Evolutionary conservation across 129 eudicot genomes (phyloP).

Genomic region (Sambucus nigra): DNA sequence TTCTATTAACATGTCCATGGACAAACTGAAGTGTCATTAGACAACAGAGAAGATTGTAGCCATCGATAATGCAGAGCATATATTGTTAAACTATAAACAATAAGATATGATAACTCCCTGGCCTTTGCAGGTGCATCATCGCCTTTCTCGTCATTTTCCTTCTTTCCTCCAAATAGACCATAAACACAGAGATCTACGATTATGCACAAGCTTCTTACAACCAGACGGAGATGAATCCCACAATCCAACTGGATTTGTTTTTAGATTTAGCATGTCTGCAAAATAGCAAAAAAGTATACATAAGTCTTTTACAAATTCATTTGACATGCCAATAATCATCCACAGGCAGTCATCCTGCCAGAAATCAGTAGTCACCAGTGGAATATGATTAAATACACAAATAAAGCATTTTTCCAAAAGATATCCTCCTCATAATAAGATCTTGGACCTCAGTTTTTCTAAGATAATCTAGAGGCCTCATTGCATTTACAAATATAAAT

Average conservation of each 20-base stretch:
- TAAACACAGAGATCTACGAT: constrained; percentile 43
- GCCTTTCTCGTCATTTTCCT: constrained; percentile 46
- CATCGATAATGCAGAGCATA: not conserved
- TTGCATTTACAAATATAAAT: too few species aligned
- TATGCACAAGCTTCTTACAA: constrained; percentile 19
- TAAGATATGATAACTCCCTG: not conserved
- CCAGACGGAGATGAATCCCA: constrained; percentile 25
- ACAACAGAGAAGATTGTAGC: not conserved
- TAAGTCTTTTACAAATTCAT: not conserved
- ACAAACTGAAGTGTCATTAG: not conserved
- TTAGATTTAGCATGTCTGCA: constrained; percentile 37
- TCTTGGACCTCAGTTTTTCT: too few species aligned
- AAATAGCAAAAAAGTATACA: constrained; percentile 11
- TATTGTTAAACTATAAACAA: not conserved
- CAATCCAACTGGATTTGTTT: constrained; percentile 27
- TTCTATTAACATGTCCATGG: too few species aligned
- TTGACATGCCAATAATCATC: not conserved
- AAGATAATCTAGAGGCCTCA: too few species aligned
- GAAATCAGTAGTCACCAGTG: not conserved
- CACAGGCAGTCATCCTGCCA: not conserved
- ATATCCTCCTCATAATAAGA: not conserved
- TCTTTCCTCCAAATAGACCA: constrained; percentile 78
- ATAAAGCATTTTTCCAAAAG: not conserved
- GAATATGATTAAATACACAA: not conserved
- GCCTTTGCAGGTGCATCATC: constrained; percentile 50